Evolutionary conservation across 2,329 filamentous ascomycete genomes (phyloP).

Genomic region (Ascochyta pisi): DNA sequence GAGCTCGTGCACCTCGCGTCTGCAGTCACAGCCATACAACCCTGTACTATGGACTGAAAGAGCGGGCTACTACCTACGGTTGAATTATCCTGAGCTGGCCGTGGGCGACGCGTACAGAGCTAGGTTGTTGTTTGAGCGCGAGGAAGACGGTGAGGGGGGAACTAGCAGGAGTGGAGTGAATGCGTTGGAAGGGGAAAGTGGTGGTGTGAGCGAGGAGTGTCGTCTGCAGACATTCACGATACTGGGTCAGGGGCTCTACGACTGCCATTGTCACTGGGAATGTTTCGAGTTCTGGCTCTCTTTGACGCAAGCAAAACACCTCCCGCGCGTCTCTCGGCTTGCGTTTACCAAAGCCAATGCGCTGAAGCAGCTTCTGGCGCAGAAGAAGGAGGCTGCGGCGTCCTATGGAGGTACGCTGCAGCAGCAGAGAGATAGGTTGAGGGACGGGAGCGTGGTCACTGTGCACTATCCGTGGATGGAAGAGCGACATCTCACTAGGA

Average conservation of each 20-base stretch:
- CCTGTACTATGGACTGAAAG: slow-evolving; percentile 1
- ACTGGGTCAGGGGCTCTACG: slow-evolving; percentile 30
- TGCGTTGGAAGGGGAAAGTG: neutral
- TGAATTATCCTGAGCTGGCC: slow-evolving; percentile 41
- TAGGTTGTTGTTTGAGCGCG: slow-evolving; percentile 37
- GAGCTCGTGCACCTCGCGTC: neutral
- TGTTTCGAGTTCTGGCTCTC: slow-evolving; percentile 16
- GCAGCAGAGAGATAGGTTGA: slow-evolving; percentile 21
- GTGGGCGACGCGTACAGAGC: slow-evolving; percentile 43
- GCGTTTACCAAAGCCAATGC: slow-evolving; percentile 3
- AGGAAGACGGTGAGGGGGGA: neutral
- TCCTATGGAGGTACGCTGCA: slow-evolving; percentile 8
- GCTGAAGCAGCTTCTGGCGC: slow-evolving; percentile 10
- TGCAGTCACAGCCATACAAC: slow-evolving; percentile 3
- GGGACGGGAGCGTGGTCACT: slow-evolving; percentile 23
- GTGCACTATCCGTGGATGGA: slow-evolving; percentile 25
- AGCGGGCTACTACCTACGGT: neutral
- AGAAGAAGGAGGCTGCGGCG: slow-evolving; percentile 19
- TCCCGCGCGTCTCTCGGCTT: neutral
- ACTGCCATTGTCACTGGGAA: slow-evolving; percentile 32
- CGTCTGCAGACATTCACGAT: slow-evolving; percentile 10
- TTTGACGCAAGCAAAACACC: slow-evolving; percentile 4
- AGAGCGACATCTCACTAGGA: slow-evolving; percentile 10
- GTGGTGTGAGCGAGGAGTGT: neutral
- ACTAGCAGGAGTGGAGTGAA: neutral